These are phyloP conservation scores for Naegleria gruberi DNA, from an alignment of 208 protist species.

Conservation along the genomic window DNA sequence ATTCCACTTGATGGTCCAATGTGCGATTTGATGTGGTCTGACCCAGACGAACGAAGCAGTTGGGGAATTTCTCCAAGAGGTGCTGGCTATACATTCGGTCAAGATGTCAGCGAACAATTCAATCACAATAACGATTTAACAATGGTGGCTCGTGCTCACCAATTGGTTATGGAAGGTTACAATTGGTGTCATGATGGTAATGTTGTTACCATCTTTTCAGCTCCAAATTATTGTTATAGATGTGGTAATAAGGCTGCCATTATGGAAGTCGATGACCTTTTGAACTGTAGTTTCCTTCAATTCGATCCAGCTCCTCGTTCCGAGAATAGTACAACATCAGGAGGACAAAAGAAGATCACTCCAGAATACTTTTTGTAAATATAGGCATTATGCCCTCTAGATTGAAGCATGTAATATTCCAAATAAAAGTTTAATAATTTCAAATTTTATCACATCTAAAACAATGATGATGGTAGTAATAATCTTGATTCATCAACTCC, in stretches of 20 bases:
- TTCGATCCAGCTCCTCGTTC: constrained; percentile 95
- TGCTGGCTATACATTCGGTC: constrained; percentile 95
- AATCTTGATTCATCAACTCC: no score
- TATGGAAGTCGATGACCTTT: constrained; percentile 96
- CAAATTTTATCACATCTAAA: no score
- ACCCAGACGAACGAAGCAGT: constrained; percentile 87
- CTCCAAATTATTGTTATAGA: constrained; percentile 99
- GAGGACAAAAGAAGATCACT: constrained; percentile 75
- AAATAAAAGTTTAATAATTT: no score
- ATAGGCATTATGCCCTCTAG: background rate
- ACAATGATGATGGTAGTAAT: no score
- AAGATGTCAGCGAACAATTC: constrained; percentile 94
- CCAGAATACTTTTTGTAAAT: constrained; percentile 96
- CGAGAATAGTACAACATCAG: constrained; percentile 87
- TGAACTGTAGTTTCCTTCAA: constrained; percentile 96
- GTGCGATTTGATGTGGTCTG: constrained; percentile 98
- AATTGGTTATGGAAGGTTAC: constrained; percentile 96
- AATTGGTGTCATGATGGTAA: constrained; percentile 93
- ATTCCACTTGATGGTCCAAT: constrained; percentile 97
- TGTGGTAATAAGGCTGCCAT: constrained; percentile 91
- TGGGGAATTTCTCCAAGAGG: constrained; percentile 94
- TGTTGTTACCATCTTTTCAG: constrained; percentile 97
- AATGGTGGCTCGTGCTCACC: constrained; percentile 88
- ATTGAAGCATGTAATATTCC: no score
- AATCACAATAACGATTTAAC: constrained; percentile 95